Percentiles rank a stretch among this genome's conserved stretches.
These are phyloP conservation scores for Trichoderma sp. DNA, from an alignment of 2,329 filamentous ascomycete genomes.

Conservation along the genomic window DNA sequence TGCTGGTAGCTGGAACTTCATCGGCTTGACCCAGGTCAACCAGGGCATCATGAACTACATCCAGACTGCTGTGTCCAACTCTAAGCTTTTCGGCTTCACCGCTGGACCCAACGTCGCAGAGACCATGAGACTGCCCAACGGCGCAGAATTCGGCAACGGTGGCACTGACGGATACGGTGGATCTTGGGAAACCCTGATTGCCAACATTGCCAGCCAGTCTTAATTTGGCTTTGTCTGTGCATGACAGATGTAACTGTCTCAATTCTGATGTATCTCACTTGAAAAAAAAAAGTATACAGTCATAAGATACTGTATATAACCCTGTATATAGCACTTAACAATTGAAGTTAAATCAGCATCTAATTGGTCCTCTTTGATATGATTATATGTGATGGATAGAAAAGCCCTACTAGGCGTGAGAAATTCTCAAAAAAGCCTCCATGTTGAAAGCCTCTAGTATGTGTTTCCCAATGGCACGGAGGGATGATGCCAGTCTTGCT, in stretches of 20 bases:
- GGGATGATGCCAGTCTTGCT: slow-evolving; percentile 45
- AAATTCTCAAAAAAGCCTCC: neutral
- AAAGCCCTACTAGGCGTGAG: neutral
- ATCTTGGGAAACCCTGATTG: slow-evolving; percentile 24
- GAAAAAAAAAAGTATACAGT: neutral
- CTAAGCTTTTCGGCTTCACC: slow-evolving; percentile 22
- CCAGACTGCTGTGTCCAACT: slow-evolving; percentile 16
- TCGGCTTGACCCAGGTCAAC: slow-evolving; percentile 18
- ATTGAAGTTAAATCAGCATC: neutral
- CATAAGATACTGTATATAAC: neutral
- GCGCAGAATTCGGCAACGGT: slow-evolving; percentile 22
- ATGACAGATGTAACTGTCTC: neutral
- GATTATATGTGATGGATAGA: neutral
- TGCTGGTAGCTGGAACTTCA: slow-evolving; percentile 22
- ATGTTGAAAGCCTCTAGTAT: slow-evolving; percentile 26
- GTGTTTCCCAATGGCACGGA: slow-evolving; percentile 33
- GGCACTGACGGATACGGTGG: slow-evolving; percentile 22
- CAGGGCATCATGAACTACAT: slow-evolving; percentile 26
- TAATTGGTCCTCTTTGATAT: neutral
- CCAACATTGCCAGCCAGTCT: slow-evolving; percentile 23
- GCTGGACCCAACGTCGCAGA: slow-evolving; percentile 21
- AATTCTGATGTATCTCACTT: slow-evolving; percentile 19
- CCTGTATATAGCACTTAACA: neutral
- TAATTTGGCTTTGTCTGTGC: neutral
- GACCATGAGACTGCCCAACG: slow-evolving; percentile 22